Base-by-base conservation (phyloP, 768 basidiomycete species). In the Agaricus blazei region DNA sequence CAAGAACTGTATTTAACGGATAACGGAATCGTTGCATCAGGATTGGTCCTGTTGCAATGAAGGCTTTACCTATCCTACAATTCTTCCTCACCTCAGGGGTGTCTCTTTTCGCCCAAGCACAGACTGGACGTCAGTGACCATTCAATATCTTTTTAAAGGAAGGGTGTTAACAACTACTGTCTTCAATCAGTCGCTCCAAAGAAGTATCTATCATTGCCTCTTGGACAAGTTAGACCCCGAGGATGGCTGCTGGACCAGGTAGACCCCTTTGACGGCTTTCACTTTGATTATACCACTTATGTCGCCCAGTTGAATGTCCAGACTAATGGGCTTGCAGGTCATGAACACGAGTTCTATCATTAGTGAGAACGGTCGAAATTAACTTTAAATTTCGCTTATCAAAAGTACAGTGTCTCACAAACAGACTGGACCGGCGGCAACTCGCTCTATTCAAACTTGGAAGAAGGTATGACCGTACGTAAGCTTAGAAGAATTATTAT, bases 161-260 rank as follows among this genome's bases (percentile, higher is more conserved):
- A 9, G 12, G 31, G 24, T 47, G n/a, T 11, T 52, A 41, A 41
- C 34, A 9, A 52, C 34, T 23, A 51, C 29, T 56, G 15, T 42
- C 38, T 19, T 8, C 51, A 24, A 15, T 48, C 19, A 77, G 75
- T 77, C 55, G 73, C 74, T 12, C 72, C 75, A 1, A 75, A 73
- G 63, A 74, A 71, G 59, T 77, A 66, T 58, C 59, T 72, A 19
- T 69, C 72, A 14, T 48, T 77, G 12, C 75, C 75, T 7, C 64
- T 77, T 19, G 74, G 75, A 15, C 63, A 66, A 34, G 61, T 77
- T 7, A 66, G 62, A 54, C 75, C 75, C 8, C 56, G 71, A 0
- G 75, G 75, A 59, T 77, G 75, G 75, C 63, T 77, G 28, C 62
- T 68, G 64, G 72, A 76, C 58, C 75, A 77, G 58, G 75, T 72